phyloP scores from a whole-genome alignment of 345 rosid species.

The Geranium brycei region DNA sequence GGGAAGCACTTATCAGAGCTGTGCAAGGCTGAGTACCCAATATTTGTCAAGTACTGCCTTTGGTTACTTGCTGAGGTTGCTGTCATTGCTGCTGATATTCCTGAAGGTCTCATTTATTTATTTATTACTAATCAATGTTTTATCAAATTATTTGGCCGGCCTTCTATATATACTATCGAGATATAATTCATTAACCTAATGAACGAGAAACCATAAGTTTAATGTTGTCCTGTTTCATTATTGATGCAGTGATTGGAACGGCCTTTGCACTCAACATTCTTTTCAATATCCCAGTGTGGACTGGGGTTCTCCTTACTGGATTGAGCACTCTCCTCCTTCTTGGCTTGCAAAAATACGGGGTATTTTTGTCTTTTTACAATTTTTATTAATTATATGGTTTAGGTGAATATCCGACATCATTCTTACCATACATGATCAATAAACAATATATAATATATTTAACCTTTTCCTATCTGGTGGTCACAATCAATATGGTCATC shows the following conservation, averaged over 20 bases:
- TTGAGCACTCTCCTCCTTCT: constrained; percentile 48
- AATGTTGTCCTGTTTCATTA: not conserved
- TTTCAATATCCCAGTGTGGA: constrained; percentile 42
- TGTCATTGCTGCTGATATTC: constrained; percentile 67
- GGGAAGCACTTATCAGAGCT: constrained; percentile 58
- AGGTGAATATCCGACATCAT: too few relatives aligned
- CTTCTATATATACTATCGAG: too few relatives aligned
- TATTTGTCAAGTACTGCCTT: constrained; percentile 31
- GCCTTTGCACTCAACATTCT: constrained; percentile 47
- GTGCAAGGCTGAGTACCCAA: constrained; percentile 61
- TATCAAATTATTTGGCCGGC: too few relatives aligned
- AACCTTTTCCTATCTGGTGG: too few relatives aligned
- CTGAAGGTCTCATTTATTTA: constrained; percentile 32
- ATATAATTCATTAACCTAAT: too few relatives aligned
- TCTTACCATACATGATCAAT: too few relatives aligned
- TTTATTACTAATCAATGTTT: too few relatives aligned
- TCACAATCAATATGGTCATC: too few relatives aligned
- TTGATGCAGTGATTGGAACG: constrained; percentile 43
- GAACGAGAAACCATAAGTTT: too few relatives aligned
- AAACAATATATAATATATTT: too few relatives aligned
- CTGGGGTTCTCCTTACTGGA: constrained; percentile 48
- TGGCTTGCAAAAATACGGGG: constrained; percentile 59
- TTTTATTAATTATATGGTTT: not conserved
- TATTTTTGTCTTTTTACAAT: constrained; percentile 4
- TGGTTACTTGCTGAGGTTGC: constrained; percentile 58